Evolutionary conservation across 2,329 filamentous ascomycete genomes (phyloP), one percentile per base, ranked within the genome.

Genomic region (Mycosphaerella sp.): DNA sequence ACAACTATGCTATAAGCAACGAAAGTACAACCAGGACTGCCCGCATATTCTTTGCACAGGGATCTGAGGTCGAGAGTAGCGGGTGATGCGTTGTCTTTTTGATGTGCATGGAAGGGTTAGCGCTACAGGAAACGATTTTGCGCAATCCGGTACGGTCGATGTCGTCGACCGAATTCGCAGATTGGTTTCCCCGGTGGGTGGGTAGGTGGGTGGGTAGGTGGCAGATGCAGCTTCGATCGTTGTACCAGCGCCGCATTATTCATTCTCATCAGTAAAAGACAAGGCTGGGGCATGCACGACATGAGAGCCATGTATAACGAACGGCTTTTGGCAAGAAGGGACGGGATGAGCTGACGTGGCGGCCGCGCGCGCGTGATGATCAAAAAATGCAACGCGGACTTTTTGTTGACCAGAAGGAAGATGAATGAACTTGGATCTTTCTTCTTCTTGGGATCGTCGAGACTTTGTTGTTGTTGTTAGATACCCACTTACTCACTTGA

Each of bases 1-100:
- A 97, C 66, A 86, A 89, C 62, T 98, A 98, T 71, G 87, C 85
- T 65, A 95, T 98, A 63, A 77, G 78, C 49, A 98, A 97, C 68
- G 82, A 88, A 50, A 82, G 83, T 62, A 51, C 55, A 78, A 85
- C 56, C 75, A 77, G 54, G 79, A 56, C 82, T 4, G 87, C 88
- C 4, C 81, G 86, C 35, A 78, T 97, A 43, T 97, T 97, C 74
- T 98, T 97, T 69, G 84, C 89, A 1, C 93, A 98, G 68, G 91
- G 85, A 6, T 91, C 85, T 69, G 87, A 84, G 56, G 60, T 64
- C 10, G 61, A 64, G 12, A 49, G 46, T 10, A 40, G 44, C 32
- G 52, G 43, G 40, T 52, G 32, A 52, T 53, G 54, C 49, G 49
- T 36, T 49, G 40, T 34, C 17, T 25, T 25, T 21, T 12, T 9